Evolutionary conservation across 495 filamentous ascomycete species (phyloP), one percentile per base, ranked within the genome.

Genomic region (Evernia prunastri): DNA sequence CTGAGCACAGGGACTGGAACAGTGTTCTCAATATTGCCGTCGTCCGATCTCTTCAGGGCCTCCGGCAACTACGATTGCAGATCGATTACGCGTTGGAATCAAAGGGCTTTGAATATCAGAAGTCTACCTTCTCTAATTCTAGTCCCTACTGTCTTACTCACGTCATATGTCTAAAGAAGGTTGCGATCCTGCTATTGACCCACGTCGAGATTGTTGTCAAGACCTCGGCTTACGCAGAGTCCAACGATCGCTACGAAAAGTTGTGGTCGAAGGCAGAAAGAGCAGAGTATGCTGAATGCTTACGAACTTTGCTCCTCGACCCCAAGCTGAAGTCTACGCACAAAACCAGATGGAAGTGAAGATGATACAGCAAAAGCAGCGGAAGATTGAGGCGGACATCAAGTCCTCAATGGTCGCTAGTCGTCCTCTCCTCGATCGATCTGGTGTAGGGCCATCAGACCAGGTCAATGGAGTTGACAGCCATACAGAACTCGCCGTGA

Each of bases 191-290:
- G 45, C 11, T 23, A 27, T 27, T 49, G 45, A 49, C 45, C 23
- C 2, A 5, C 10, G 45, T 49, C 4, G 45, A 49, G 10, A 6
- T 49, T 27, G n/a, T 4, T 12, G 45, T 49, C 45, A 27, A 27
- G 2, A 13, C 12, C 4, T 4, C 2, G 1, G 0, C 7, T 25
- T 12, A 4, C n/a, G 13, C 4, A 15, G 45, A 49, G 1, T 0
- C 1, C 1, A 12, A 43, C 6, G 4, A 43, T 43, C 3, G 17
- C 40, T 20, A 39, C 13, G 36, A 39, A 20, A 43, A 20, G 2
- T 5, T 0, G n/a, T 49, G 45, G 45, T 25, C 12, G 23, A 27
- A 12, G 27, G 45, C 5, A 27, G 45, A 49, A 13, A 49, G 45
- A 15, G 27, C 10, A 15, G 45, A 49, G 45, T 49, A 49, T 49